Evolutionary conservation across 129 eudicot genomes (phyloP), one percentile per base, ranked within the genome.

Genomic region (Saussurea involucrata): DNA sequence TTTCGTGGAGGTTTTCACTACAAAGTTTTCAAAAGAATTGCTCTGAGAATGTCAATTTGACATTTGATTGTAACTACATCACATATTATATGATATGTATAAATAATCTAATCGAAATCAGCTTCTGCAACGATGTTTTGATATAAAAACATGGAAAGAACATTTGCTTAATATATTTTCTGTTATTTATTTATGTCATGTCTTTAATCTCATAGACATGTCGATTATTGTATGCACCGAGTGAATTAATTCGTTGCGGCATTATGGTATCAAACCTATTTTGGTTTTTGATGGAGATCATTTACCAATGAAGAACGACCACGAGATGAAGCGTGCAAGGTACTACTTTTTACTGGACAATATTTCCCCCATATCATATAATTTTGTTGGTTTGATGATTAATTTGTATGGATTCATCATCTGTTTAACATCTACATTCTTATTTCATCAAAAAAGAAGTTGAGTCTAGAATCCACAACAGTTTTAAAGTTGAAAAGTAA

Each of bases 141-240:
- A 8, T 4, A 17, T 10, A 68, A 53, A 49, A 29, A n/a, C n/a
- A n/a, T 33, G n/a, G 18, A 55, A 31, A 76, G 24, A 21, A 8
- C 17, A 24, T 22, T 42, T 63, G 3, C 28, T 63, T 18, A 17
- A 18, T 71, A 21, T 71, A 29, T 46, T 33, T 75, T 22, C 24
- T 61, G 37, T 32, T 53, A n/a, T 13, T 40, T 20, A 11, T 8
- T 1, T 12, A 5, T 71, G 28, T 13, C 4, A 5, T 68, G 55
- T 73, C 17, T 5, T 83, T 64, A 63, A 8, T 53, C 1, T 81
- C n/a, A 13, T 65, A 95, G 99, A 92, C 97, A 95, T 79, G 90
- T 95, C 31, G 84, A 88, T 83, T 95, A 95, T 76, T 95, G 99
- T 78, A 92, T 95, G 99, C 99, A 95, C 74, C 84, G 99, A 82